These are phyloP conservation scores for Abrus pulchellus DNA, from an alignment of 306 rosid genomes.

Conservation along the genomic window DNA sequence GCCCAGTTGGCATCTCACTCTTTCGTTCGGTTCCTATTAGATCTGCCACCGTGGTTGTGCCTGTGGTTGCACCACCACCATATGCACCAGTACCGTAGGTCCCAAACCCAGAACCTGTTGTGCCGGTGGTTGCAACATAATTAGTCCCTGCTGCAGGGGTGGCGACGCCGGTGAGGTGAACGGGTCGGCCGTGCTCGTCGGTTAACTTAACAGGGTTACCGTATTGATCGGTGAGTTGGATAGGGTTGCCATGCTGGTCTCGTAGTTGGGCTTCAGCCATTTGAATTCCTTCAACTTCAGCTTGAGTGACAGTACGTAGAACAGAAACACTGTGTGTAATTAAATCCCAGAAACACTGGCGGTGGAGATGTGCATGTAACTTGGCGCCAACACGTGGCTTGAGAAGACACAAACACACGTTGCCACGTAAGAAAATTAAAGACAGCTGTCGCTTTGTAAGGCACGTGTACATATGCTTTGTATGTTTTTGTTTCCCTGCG, in stretches of 20 bases:
- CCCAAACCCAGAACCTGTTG: slow-evolving; percentile 15
- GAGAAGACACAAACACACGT: background rate
- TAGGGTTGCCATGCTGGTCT: slow-evolving; percentile 73
- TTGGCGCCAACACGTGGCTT: slow-evolving; percentile 43
- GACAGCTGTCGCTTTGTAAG: slow-evolving; percentile 38
- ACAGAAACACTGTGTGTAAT: too few species aligned
- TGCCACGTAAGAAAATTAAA: slow-evolving; percentile 56
- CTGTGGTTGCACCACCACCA: slow-evolving; percentile 49
- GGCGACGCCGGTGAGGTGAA: slow-evolving; percentile 73
- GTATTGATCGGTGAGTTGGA: slow-evolving; percentile 65
- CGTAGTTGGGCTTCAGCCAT: slow-evolving; percentile 69
- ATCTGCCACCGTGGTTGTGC: slow-evolving; percentile 32
- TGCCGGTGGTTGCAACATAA: background rate
- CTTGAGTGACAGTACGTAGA: background rate
- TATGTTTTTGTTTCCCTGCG: too few species aligned
- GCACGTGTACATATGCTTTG: background rate
- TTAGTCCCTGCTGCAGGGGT: slow-evolving; percentile 26
- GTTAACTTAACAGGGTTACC: slow-evolving; percentile 76
- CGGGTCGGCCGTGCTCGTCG: slow-evolving; percentile 75
- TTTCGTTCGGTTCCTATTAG: slow-evolving; percentile 7
- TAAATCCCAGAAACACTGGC: slow-evolving; percentile 33
- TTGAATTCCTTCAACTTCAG: background rate
- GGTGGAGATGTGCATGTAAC: slow-evolving; percentile 60
- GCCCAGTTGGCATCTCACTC: slow-evolving; percentile 1
- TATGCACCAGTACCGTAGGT: slow-evolving; percentile 19